Evolutionary conservation across 331 rosid genomes (phyloP).

Genomic region (Malus hybrid): DNA sequence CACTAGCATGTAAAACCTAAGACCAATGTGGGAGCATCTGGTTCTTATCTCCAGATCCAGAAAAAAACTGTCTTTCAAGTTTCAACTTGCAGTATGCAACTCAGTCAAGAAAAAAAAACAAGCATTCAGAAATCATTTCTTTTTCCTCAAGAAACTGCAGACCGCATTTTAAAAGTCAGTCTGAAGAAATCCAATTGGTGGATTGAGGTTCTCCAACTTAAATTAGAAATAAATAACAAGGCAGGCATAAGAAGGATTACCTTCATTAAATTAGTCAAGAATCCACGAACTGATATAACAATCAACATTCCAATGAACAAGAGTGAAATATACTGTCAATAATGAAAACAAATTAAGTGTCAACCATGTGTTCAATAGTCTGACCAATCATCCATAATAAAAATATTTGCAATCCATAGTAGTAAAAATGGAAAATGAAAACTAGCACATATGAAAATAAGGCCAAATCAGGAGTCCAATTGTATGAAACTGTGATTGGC

Average conservation of each 20-base stretch:
- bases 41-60: neutral
- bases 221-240: conserved; percentile 1
- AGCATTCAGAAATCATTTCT: neutral
- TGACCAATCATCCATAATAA: neutral
- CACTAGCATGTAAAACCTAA: neutral
- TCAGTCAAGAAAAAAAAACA: neutral
- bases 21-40: neutral
- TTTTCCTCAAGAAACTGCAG: neutral
- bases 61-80: neutral
- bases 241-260: conserved; percentile 23
- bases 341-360: conserved; percentile 7
- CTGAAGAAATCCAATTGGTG: neutral
- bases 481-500: neutral
- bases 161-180: neutral
- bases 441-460: neutral
- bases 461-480: neutral
- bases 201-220: conserved; percentile 3
- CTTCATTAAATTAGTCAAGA: conserved; percentile 97
- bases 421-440: neutral
- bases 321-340: conserved; percentile 76
- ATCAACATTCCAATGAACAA: conserved; percentile 89
- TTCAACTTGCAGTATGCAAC: neutral
- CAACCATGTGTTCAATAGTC: neutral
- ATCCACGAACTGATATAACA: conserved; percentile 91
- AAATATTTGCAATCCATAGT: neutral